These are phyloP conservation scores for Penicillium sp. DNA, from an alignment of 2,329 filamentous ascomycete species.

Conservation along the genomic window DNA sequence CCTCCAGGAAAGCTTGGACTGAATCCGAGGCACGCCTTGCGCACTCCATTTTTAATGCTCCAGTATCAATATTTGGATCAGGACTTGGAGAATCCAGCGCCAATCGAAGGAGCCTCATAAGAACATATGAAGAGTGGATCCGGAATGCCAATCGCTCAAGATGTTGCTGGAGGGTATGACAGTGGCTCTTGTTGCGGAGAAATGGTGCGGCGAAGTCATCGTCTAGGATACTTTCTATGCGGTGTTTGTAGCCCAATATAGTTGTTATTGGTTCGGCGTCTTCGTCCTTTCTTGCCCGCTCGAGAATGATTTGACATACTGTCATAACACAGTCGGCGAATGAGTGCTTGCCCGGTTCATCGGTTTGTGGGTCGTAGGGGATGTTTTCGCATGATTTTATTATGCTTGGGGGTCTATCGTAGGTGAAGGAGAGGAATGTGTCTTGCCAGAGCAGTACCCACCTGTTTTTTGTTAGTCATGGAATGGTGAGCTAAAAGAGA, in stretches of 20 bases:
- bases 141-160: background rate
- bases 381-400: conserved; percentile 11
- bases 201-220: conserved; percentile 4
- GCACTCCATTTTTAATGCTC: background rate
- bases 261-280: background rate
- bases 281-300: background rate
- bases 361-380: background rate
- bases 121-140: background rate
- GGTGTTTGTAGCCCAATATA: background rate
- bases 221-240: background rate
- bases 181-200: conserved; percentile 15
- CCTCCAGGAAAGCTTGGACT: conserved; percentile 16
- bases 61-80: background rate
- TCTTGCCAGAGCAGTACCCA: conserved; percentile 26
- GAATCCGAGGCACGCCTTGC: background rate
- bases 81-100: background rate
- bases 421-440: conserved; percentile 24
- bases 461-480: conserved; percentile 1
- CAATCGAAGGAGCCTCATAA: background rate
- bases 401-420: conserved; percentile 21
- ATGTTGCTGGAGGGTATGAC: conserved; percentile 14
- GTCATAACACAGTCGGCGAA: background rate
- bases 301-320: background rate
- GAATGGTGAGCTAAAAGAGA: too few species aligned
- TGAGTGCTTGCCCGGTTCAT: background rate